Evolutionary conservation across 2,329 filamentous ascomycete genomes (phyloP), one percentile per base, ranked within the genome.

Genomic region (Zymoseptoria tritici): DNA sequence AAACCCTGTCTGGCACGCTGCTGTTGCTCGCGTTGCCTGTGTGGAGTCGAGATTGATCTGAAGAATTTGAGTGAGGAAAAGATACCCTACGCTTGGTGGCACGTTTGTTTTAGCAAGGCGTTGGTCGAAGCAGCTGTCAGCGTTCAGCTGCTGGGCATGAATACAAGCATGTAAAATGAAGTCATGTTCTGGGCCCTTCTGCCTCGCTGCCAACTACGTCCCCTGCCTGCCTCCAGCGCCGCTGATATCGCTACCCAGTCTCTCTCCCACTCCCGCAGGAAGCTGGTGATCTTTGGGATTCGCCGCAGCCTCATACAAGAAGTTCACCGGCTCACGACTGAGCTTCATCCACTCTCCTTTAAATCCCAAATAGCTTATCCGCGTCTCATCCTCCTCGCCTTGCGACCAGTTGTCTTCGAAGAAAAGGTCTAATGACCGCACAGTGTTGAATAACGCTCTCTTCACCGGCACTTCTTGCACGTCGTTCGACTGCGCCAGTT

Each of bases 301-400:
- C 42, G 94, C 88, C 24, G 93, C 93, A 19, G 91, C 89, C 81
- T 99, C 94, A 75, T 97, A 99, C 62, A 96, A 70, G 68, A 97
- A 93, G 67, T 88, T 91, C 6, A 88, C 79, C 0, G 94, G 91
- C 72, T 93, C 90, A 58, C 88, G 82, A 53, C 88, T 94, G 70
- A 96, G 76, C 72, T 86, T 85, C 83, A 94, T 94, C 81, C 91
- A 97, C 76, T 96, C 90, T 22, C 94, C 94, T 76, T 90, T 92
- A 79, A 99, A 97, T 0, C 90, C 94, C 59, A 97, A 64, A 76
- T 97, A 99, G 62, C 81, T 86, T 1, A 97, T 74, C 54, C 85
- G 82, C 52, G 90, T 93, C 58, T 88, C 85, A 58, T 95, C 90
- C 71, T 92, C 90, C 13, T 91, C 89, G 0, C 85, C 90, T 9